Conservation (phyloP, 2,329 filamentous ascomycete genomes). For the Fusarium clavum region DNA sequence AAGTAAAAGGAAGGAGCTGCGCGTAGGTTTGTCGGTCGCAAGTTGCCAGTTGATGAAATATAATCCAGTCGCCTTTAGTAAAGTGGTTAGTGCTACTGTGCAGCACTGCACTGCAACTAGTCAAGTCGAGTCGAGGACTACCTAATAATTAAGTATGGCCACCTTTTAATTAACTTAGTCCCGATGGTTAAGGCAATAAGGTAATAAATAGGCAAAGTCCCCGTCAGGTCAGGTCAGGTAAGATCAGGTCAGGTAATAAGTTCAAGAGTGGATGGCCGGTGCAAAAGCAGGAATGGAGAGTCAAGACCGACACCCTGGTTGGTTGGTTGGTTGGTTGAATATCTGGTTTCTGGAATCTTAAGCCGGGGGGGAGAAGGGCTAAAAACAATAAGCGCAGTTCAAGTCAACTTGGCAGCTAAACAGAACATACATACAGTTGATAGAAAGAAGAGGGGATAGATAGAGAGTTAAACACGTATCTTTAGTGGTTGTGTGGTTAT, state of each 20-base stretch:
- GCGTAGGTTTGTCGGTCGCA: slow-evolving; percentile 30
- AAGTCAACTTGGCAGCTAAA: slow-evolving; percentile 37
- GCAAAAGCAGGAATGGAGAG: slow-evolving; percentile 44
- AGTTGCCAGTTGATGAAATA: slow-evolving; percentile 33
- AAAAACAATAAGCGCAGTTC: slow-evolving; percentile 43
- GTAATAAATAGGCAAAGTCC: slow-evolving; percentile 7
- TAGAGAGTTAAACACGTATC: background rate
- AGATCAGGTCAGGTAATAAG: slow-evolving; percentile 21
- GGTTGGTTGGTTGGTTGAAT: slow-evolving; percentile 43
- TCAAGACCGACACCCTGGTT: slow-evolving; percentile 43
- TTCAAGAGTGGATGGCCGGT: slow-evolving; percentile 25
- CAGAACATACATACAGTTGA: background rate
- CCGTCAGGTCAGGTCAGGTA: slow-evolving; percentile 8
- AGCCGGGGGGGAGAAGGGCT: slow-evolving; percentile 39
- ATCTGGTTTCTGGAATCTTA: slow-evolving; percentile 47
- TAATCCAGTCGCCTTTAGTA: background rate
- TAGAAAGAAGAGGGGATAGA: background rate
- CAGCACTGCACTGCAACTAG: slow-evolving; percentile 1
- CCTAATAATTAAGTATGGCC: slow-evolving; percentile 5
- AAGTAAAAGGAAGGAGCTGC: slow-evolving; percentile 18
- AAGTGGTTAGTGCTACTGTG: background rate
- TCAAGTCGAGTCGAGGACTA: background rate
- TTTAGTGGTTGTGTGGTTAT: background rate
- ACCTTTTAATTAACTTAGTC: slow-evolving; percentile 4
- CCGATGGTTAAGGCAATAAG: background rate